These are phyloP conservation scores for Boletus reticulatus DNA, from an alignment of 768 basidiomycete genomes.

Conservation along the genomic window DNA sequence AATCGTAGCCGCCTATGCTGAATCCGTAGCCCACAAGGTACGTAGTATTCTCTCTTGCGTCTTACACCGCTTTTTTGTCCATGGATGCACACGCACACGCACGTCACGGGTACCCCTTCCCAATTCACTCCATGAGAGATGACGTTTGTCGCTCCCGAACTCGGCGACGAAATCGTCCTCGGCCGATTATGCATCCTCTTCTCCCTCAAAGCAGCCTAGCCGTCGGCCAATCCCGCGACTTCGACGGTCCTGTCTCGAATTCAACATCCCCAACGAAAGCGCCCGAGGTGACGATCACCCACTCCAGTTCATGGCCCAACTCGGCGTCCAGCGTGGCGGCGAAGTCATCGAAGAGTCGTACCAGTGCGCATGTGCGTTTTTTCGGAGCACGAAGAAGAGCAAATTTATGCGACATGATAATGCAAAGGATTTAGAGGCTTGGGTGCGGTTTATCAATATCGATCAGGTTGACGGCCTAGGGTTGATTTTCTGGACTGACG, in stretches of 20 bases:
- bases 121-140: conserved; percentile 51
- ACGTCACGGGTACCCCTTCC: neutral
- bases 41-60: neutral
- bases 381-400: conserved; percentile 61
- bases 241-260: conserved; percentile 69
- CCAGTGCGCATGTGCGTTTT: conserved; percentile 77
- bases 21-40: conserved; percentile 76
- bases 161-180: conserved; percentile 61
- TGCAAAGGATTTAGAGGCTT: conserved; percentile 63
- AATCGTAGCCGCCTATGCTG: conserved; percentile 43
- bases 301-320: conserved; percentile 64
- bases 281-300: conserved; percentile 68
- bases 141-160: conserved; percentile 47
- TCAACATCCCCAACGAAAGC: conserved; percentile 63
- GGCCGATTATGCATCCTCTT: conserved; percentile 76
- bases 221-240: conserved; percentile 76
- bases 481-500: conserved; percentile 10
- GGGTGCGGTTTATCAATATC: conserved; percentile 84
- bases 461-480: conserved; percentile 69
- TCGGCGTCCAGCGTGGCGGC: conserved; percentile 62
- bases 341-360: conserved; percentile 60
- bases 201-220: conserved; percentile 82
- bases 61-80: neutral
- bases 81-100: neutral
- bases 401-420: conserved; percentile 73